phyloP scores from a whole-genome alignment of 208 protist genomes.

The Blastocrithidia nonstop region DNA sequence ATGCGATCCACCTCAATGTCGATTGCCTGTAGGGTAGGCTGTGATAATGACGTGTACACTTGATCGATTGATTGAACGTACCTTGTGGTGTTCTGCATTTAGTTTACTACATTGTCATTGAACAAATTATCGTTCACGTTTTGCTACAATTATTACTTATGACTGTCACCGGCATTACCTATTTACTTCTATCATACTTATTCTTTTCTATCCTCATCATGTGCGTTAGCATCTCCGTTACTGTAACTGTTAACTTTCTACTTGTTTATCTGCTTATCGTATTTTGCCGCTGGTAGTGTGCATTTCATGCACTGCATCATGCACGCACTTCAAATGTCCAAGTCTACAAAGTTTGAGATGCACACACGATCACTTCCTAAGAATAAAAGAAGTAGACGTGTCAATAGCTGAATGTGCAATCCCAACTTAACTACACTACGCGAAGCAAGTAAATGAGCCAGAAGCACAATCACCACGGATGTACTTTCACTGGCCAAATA shows the following conservation, averaged over 20 bases:
- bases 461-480: slow-evolving; percentile 14
- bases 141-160: too few relatives aligned
- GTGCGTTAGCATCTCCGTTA: background rate
- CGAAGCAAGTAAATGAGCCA: slow-evolving; percentile 31
- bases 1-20: too few relatives aligned
- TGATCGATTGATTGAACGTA: too few relatives aligned
- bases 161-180: too few relatives aligned
- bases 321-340: slow-evolving; percentile 19
- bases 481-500: background rate
- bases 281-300: too few relatives aligned
- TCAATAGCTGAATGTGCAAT: slow-evolving; percentile 24
- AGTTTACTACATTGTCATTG: too few relatives aligned
- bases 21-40: too few relatives aligned
- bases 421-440: slow-evolving; percentile 29
- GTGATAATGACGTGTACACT: too few relatives aligned
- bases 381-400: slow-evolving; percentile 49
- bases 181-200: too few relatives aligned
- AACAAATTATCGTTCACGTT: too few relatives aligned
- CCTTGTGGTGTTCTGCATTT: too few relatives aligned
- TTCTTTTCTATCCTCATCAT: background rate
- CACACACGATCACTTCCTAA: slow-evolving; percentile 61
- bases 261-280: slow-evolving; percentile 6
- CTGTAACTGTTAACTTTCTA: background rate
- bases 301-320: too few relatives aligned
- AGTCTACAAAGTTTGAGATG: slow-evolving; percentile 38